Conservation (phyloP, 345 rosid species). For the Eucalyptus camaldulensis region DNA sequence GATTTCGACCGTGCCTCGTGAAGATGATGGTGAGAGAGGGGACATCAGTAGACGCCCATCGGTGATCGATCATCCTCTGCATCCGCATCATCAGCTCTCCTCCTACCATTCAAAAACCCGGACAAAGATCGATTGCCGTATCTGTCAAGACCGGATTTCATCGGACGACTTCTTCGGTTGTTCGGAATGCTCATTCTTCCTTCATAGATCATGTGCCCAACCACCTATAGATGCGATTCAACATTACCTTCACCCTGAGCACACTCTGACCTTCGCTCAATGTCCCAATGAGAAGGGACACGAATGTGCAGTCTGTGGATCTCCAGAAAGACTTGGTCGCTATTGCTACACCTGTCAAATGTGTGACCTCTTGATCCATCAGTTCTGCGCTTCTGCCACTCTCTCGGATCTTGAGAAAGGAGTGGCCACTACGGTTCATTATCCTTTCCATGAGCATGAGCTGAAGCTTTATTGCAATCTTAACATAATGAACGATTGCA, state of each 20-base stretch:
- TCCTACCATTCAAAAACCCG: not conserved
- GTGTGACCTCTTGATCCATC: not conserved
- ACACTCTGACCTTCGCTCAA: not conserved
- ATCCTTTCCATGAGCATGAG: not conserved
- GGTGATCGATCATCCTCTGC: not conserved
- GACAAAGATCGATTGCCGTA: accelerated
- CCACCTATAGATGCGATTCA: not conserved
- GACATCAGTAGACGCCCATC: not conserved
- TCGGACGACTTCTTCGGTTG: not conserved
- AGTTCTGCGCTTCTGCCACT: not conserved
- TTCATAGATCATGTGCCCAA: not conserved
- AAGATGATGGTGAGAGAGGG: not conserved
- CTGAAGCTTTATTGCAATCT: no score
- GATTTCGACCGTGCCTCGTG: not conserved
- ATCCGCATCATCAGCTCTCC: not conserved
- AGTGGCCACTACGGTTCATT: not conserved
- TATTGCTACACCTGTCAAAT: not conserved
- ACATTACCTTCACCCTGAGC: not conserved
- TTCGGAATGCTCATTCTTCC: not conserved
- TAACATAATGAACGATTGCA: no score
- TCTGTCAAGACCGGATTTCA: accelerated
- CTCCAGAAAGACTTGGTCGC: accelerated
- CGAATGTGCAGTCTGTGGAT: accelerated
- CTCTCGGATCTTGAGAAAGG: not conserved
- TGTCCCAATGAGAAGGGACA: accelerated